A percentile compares a stretch with the other conserved stretches of the same genome.
phyloP scores from a whole-genome alignment of 1,284 basidiomycete genomes.

The Mycosarcoma maydis region DNA sequence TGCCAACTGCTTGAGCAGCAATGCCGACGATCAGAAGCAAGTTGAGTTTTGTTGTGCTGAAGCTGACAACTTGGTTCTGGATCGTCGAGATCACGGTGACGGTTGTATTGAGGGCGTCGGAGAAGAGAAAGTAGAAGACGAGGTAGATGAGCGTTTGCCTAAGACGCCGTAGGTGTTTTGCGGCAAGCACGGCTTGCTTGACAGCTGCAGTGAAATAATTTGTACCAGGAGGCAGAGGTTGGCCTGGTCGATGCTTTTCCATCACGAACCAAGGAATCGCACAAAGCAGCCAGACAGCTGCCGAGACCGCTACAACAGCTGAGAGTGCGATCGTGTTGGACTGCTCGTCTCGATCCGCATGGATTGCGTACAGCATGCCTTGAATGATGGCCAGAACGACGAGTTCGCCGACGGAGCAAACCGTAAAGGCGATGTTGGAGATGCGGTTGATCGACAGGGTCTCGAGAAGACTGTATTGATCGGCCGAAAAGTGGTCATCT shows the following conservation, averaged over 20 bases:
- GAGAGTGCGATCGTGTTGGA: slow-evolving; percentile 71
- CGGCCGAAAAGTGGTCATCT: slow-evolving; percentile 65
- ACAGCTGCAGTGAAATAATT: slow-evolving; percentile 75
- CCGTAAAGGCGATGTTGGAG: slow-evolving; percentile 81
- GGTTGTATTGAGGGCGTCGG: slow-evolving; percentile 81
- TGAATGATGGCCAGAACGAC: slow-evolving; percentile 79
- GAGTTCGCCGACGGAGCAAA: slow-evolving; percentile 80
- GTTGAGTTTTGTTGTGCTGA: slow-evolving; percentile 78
- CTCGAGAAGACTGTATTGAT: slow-evolving; percentile 79
- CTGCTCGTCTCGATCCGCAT: slow-evolving; percentile 56
- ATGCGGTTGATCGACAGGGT: slow-evolving; percentile 84
- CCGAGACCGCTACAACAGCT: slow-evolving; percentile 15
- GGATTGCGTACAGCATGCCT: slow-evolving; percentile 78
- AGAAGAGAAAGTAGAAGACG: slow-evolving; percentile 78
- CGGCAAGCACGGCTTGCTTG: slow-evolving; percentile 33
- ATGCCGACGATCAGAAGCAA: slow-evolving; percentile 79
- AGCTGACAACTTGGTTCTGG: slow-evolving; percentile 79
- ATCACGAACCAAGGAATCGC: slow-evolving; percentile 79
- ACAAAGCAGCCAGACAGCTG: slow-evolving; percentile 74
- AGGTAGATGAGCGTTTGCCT: slow-evolving; percentile 69
- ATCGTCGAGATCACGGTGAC: slow-evolving; percentile 79
- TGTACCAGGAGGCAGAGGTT: slow-evolving; percentile 73
- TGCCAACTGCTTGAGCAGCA: slow-evolving; percentile 76
- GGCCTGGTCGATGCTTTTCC: slow-evolving; percentile 61
- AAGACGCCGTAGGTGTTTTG: slow-evolving; percentile 21